A percentile compares a stretch with the other conserved stretches of the same genome.
These are phyloP conservation scores for Gossypium schwendimanii DNA, from an alignment of 441 rosid species.

Conservation along the genomic window DNA sequence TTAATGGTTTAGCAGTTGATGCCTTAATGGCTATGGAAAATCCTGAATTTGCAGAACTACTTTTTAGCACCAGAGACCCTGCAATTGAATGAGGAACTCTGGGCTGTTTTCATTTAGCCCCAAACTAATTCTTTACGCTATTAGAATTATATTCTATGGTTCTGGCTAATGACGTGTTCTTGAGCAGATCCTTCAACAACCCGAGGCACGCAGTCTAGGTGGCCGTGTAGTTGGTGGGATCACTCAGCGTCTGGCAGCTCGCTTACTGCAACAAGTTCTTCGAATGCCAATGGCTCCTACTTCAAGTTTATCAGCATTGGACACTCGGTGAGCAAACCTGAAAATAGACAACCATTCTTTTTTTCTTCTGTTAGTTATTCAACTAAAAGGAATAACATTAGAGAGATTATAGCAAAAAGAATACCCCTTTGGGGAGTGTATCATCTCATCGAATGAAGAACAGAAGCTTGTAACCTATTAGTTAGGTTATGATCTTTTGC, in stretches of 20 bases:
- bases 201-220: constrained; percentile 68
- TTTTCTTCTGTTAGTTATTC: constrained; percentile 15
- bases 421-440: background rate
- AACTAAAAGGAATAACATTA: background rate
- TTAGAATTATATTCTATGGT: background rate
- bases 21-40: no score
- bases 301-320: constrained; percentile 26
- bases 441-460: background rate
- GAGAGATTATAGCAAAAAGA: background rate
- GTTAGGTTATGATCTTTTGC: background rate
- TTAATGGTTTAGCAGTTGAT: no score
- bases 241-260: constrained; percentile 80
- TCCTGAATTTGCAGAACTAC: no score
- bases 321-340: constrained; percentile 5
- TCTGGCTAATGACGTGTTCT: constrained; percentile 11
- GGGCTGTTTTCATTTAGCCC: background rate
- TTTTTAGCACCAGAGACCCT: background rate
- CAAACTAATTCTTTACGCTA: background rate
- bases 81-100: background rate
- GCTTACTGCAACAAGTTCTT: constrained; percentile 81
- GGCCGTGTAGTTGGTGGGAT: constrained; percentile 72
- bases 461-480: background rate
- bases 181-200: constrained; percentile 80
- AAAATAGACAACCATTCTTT: constrained; percentile 17
- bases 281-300: constrained; percentile 42